These are phyloP conservation scores for Myriosclerotinia curreyana DNA, from an alignment of 2,329 filamentous ascomycete genomes.

Conservation along the genomic window DNA sequence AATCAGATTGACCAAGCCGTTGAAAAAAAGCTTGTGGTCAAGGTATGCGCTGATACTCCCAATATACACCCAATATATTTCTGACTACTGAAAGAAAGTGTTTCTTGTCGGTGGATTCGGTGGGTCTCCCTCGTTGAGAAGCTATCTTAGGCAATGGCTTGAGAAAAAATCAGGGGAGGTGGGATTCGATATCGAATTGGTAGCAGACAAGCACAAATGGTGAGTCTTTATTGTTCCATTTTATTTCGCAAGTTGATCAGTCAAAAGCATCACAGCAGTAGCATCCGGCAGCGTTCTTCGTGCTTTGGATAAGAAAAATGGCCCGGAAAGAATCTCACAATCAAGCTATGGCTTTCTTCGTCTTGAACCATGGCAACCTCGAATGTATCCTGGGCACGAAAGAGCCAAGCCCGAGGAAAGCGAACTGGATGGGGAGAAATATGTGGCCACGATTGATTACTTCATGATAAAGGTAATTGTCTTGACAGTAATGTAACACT, in stretches of 20 bases:
- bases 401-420: constrained; percentile 7
- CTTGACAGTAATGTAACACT: background rate
- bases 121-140: constrained; percentile 26
- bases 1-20: constrained; percentile 23
- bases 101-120: constrained; percentile 34
- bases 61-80: background rate
- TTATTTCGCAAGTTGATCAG: background rate
- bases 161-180: background rate
- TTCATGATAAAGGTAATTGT: constrained; percentile 28
- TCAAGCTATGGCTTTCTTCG: constrained; percentile 29
- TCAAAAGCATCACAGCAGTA: constrained; percentile 26
- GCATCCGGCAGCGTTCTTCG: constrained; percentile 28
- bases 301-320: constrained; percentile 28
- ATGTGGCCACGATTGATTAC: constrained; percentile 28
- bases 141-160: constrained; percentile 23
- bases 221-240: background rate
- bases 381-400: constrained; percentile 12
- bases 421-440: constrained; percentile 24
- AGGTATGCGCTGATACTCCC: constrained; percentile 5
- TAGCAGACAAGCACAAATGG: constrained; percentile 20
- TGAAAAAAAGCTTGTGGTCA: constrained; percentile 21
- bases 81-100: constrained; percentile 26
- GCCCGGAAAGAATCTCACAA: constrained; percentile 22
- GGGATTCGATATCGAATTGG: constrained; percentile 18
- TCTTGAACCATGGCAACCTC: constrained; percentile 22